Base-by-base conservation (phyloP, 2,329 filamentous ascomycete genomes). In the Capronia coronata region DNA sequence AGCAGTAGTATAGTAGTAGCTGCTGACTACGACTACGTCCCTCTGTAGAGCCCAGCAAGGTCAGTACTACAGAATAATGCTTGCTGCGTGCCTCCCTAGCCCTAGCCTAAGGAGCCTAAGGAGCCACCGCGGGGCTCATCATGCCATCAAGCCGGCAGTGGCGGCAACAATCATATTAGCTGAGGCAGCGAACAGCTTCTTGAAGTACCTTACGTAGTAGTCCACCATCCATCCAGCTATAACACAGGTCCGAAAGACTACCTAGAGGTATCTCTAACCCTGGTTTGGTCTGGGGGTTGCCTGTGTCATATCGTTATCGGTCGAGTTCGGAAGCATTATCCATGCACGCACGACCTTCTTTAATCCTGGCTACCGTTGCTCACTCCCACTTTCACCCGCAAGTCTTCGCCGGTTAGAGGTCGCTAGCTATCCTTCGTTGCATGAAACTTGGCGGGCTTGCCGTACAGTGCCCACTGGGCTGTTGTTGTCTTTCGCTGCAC, bases 391-490 rank as follows among this genome's bases (percentile, higher is more conserved):
- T 37, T 34, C 41, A 45, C 47, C 47, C 47, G 35, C 44, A 46
- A n/a, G 44, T 22, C n/a, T 37, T n/a, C 21, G 34, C 23, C 38
- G 43, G 41, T 32, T 37, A 49, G 37, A 19, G 18, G 8, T 42
- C 34, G 42, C 27, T 35, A 42, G 30, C 37, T 32, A 27, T 27
- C n/a, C 37, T 7, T 41, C 13, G 21, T 23, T 35, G 48, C 52
- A 48, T 40, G 35, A 40, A 54, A 48, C 41, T 54, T 54, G 45
- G 51, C 51, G 40, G 48, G n/a, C 34, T 43, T 27, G n/a, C 39
- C 29, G 43, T 34, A 5, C n/a, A n/a, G n/a, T n/a, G n/a, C n/a
- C n/a, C n/a, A n/a, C n/a, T 21, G 18, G 43, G 21, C 39, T 48
- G 48, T 30, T 43, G 41, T 39, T 45, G 46, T 47, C 32, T 41